A percentile compares a stretch with the other conserved stretches of the same genome.
Evolutionary conservation across 2,329 filamentous ascomycete species (phyloP).

Genomic region (Ceratocystis harringtonii): DNA sequence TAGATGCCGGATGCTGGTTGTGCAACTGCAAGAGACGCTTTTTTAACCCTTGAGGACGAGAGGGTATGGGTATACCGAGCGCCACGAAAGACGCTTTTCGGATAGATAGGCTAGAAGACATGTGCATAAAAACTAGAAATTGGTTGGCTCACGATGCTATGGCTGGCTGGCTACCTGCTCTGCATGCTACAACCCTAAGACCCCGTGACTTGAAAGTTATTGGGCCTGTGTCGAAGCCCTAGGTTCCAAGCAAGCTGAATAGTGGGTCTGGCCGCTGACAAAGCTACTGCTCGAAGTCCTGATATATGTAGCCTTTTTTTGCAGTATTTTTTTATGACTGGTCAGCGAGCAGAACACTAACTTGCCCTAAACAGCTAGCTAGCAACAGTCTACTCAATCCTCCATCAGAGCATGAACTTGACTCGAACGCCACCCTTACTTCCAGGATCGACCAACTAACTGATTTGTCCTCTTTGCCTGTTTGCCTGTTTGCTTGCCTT

Average conservation of each 20-base stretch:
- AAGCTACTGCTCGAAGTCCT: background rate
- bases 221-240: background rate
- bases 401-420: too few species aligned
- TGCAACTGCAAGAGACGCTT: background rate
- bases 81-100: background rate
- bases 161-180: too few species aligned
- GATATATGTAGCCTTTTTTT: background rate
- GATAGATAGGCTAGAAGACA: background rate
- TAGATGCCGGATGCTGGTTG: too few species aligned
- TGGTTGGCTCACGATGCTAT: background rate
- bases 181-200: background rate
- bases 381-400: too few species aligned
- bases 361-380: too few species aligned
- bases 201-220: background rate
- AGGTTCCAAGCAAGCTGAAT: constrained; percentile 2
- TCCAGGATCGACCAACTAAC: too few species aligned
- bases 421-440: too few species aligned
- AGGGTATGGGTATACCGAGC: background rate
- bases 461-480: too few species aligned
- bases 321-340: background rate
- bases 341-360: too few species aligned
- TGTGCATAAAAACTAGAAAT: background rate
- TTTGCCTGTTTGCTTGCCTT: too few species aligned
- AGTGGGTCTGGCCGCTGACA: background rate
- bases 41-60: background rate